Evolutionary conservation across 1,284 basidiomycete species (phyloP).

Genomic region (Naganishia sp.): DNA sequence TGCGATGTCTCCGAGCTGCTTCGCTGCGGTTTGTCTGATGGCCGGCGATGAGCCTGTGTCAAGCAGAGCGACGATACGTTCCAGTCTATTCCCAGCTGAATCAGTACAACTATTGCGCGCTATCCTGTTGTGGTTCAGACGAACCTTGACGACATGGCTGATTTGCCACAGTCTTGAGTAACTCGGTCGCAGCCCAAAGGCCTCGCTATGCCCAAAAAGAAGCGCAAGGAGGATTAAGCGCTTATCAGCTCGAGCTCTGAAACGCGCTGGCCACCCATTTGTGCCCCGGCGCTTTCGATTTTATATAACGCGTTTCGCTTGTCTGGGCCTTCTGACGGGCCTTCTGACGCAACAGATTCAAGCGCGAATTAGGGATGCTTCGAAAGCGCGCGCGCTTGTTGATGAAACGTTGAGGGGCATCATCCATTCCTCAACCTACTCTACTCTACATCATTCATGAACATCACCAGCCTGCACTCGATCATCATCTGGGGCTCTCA

Average conservation of each 20-base stretch:
- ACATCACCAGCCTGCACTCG: too few relatives aligned
- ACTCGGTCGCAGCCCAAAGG: not conserved
- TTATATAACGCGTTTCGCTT: constrained; percentile 26
- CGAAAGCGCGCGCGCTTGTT: not conserved
- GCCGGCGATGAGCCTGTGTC: constrained; percentile 52
- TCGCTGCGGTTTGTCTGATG: constrained; percentile 52
- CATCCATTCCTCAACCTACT: too few relatives aligned
- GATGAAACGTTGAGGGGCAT: too few relatives aligned
- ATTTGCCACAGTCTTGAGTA: constrained; percentile 4
- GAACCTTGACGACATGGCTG: constrained; percentile 18
- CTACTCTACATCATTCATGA: not conserved
- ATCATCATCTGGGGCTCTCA: too few relatives aligned
- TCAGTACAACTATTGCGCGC: not conserved
- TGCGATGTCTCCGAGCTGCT: constrained; percentile 51
- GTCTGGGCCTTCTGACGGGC: not conserved
- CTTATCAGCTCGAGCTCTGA: constrained; percentile 2
- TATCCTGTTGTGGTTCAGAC: not conserved
- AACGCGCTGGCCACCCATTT: constrained; percentile 2
- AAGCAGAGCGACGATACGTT: constrained; percentile 53
- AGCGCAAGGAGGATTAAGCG: constrained; percentile 5
- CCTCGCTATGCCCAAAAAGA: not conserved
- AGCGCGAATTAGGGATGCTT: constrained; percentile 4
- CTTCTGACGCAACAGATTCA: not conserved
- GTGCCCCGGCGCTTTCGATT: constrained; percentile 9
- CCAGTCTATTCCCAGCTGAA: constrained; percentile 39